Conservation (phyloP, 192 early-diverging fungal genomes). For the Umbelopsis sp. region DNA sequence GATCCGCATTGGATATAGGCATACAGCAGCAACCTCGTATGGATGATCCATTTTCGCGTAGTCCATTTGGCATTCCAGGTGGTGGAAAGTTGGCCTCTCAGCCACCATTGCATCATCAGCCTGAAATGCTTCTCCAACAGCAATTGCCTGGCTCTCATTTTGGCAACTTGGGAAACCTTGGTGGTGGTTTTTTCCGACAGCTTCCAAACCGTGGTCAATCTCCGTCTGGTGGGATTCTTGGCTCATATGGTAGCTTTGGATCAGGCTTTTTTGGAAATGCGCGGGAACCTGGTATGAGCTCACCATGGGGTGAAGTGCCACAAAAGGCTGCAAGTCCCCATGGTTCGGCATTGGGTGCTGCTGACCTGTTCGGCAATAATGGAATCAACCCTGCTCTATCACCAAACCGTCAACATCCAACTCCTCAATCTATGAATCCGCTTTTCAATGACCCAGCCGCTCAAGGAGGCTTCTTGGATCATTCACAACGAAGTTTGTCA, state of each 20-base stretch:
- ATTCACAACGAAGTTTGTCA: constrained; percentile 23
- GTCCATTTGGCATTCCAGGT: constrained; percentile 21
- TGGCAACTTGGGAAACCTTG: constrained; percentile 3
- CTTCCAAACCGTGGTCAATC: constrained; percentile 4
- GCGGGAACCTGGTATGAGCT: constrained; percentile 9
- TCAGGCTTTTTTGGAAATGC: constrained; percentile 10
- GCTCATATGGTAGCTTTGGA: constrained; percentile 20
- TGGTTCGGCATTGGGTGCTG: constrained; percentile 10
- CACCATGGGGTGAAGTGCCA: constrained; percentile 22
- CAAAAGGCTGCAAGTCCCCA: not conserved
- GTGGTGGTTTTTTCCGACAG: constrained; percentile 9
- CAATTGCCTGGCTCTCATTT: constrained; percentile 12
- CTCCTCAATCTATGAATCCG: not conserved
- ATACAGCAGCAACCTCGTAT: not conserved
- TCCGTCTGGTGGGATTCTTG: constrained; percentile 5
- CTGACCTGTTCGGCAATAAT: not conserved
- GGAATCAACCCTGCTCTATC: not conserved
- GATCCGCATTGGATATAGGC: not conserved
- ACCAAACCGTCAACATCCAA: constrained; percentile 13
- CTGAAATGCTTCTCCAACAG: constrained; percentile 11
- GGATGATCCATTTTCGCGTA: constrained; percentile 21
- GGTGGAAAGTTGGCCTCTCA: constrained; percentile 15
- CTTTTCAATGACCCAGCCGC: not conserved
- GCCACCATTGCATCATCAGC: constrained; percentile 3
- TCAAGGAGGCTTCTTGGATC: constrained; percentile 13